phyloP scores from a whole-genome alignment of 2,329 filamentous ascomycete genomes.

The Fusarium graminum region DNA sequence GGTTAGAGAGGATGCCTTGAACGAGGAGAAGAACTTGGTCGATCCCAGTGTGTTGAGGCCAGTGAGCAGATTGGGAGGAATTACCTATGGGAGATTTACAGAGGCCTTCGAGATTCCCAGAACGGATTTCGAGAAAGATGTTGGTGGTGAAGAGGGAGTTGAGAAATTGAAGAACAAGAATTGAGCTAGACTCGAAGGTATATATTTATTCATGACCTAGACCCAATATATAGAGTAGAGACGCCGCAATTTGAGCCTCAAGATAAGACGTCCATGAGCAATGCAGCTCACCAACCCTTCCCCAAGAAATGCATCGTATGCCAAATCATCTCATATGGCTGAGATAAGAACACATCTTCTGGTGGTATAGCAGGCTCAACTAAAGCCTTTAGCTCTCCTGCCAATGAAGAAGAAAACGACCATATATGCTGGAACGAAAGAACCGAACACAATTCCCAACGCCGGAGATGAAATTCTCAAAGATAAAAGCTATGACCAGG shows the following conservation, averaged over 20 bases:
- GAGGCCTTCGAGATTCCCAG: slow-evolving; percentile 79
- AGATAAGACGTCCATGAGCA: slow-evolving; percentile 4
- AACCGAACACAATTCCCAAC: slow-evolving; percentile 21
- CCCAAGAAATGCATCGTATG: slow-evolving; percentile 10
- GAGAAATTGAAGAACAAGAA: slow-evolving; percentile 62
- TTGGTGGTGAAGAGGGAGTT: slow-evolving; percentile 66
- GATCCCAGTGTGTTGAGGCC: slow-evolving; percentile 83
- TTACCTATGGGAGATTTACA: slow-evolving; percentile 80
- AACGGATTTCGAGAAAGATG: slow-evolving; percentile 67
- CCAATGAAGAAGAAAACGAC: slow-evolving; percentile 27
- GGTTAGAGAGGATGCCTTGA: slow-evolving; percentile 88
- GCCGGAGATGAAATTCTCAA: slow-evolving; percentile 48
- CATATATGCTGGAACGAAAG: slow-evolving; percentile 21
- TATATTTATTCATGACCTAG: slow-evolving; percentile 16
- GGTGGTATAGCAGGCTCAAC: slow-evolving; percentile 22
- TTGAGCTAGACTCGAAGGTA: slow-evolving; percentile 20
- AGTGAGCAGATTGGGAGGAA: slow-evolving; percentile 84
- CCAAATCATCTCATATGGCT: slow-evolving; percentile 10
- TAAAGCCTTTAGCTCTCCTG: slow-evolving; percentile 20
- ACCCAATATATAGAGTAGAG: slow-evolving; percentile 23
- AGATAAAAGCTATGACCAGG: slow-evolving; percentile 72
- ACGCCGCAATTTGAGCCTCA: neutral
- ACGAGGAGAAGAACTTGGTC: slow-evolving; percentile 79
- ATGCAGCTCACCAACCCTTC: neutral
- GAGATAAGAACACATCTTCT: slow-evolving; percentile 10